These are phyloP conservation scores for Penicillium sp. DNA, from an alignment of 2,329 filamentous ascomycete species.

Conservation along the genomic window DNA sequence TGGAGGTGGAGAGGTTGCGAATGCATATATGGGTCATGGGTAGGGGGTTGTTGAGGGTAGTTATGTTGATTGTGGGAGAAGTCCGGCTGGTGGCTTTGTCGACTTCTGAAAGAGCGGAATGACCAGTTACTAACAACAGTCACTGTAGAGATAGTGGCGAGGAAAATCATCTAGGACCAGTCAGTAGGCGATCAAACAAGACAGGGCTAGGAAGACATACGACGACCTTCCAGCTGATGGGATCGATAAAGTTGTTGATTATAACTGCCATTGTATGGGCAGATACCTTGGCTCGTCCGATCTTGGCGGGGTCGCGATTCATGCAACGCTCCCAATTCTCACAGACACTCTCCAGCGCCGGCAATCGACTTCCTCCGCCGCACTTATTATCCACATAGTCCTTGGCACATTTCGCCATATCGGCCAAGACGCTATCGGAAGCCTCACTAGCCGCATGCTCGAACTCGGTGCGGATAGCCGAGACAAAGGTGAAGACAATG, in stretches of 20 bases:
- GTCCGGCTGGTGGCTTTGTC: constrained; percentile 33
- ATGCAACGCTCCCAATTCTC: constrained; percentile 84
- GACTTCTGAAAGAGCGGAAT: constrained; percentile 53
- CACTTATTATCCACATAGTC: constrained; percentile 78
- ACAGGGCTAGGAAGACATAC: constrained; percentile 41
- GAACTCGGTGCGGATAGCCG: constrained; percentile 72
- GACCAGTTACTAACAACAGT: constrained; percentile 61
- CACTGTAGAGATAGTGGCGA: constrained; percentile 45
- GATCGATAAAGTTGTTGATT: constrained; percentile 88
- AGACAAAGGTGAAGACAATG: constrained; percentile 67
- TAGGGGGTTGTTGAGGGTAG: constrained; percentile 23
- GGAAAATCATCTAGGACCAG: constrained; percentile 36
- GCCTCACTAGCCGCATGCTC: constrained; percentile 68
- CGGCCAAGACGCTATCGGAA: constrained; percentile 66
- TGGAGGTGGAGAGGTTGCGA: constrained; percentile 29
- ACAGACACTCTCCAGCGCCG: constrained; percentile 72
- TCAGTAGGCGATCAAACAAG: constrained; percentile 13
- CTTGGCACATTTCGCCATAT: constrained; percentile 71
- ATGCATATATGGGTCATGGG: constrained; percentile 23
- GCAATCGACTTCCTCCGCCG: constrained; percentile 62
- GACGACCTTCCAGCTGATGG: constrained; percentile 82
- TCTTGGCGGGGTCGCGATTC: constrained; percentile 73
- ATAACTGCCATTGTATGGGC: constrained; percentile 89
- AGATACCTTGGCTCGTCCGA: constrained; percentile 77
- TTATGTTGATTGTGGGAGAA: constrained; percentile 25